A percentile compares a stretch with the other conserved stretches of the same genome.
phyloP scores from a whole-genome alignment of 306 rosid species.

The Canavalia gladiata region DNA sequence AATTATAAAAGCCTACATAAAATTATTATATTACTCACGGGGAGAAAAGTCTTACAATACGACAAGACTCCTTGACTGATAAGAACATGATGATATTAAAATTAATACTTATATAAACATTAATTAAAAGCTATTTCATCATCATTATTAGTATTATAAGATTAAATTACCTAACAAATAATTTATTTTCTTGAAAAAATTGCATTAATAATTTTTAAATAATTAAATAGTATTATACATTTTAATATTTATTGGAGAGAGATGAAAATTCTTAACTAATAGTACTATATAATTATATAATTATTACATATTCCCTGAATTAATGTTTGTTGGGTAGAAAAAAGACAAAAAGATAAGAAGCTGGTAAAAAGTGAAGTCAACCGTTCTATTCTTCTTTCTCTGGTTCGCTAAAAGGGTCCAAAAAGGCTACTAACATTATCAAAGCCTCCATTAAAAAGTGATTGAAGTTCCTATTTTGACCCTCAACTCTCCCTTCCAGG shows the following conservation, averaged over 20 bases:
- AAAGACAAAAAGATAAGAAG: constrained; percentile 41
- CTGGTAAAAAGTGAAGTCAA: constrained; percentile 47
- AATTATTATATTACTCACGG: neutral
- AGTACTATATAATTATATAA: neutral
- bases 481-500: constrained; percentile 27
- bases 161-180: neutral
- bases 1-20: neutral
- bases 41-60: constrained; percentile 6
- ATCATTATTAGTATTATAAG: neutral
- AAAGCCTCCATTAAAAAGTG: constrained; percentile 35
- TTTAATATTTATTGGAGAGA: neutral
- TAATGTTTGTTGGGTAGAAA: constrained; percentile 17
- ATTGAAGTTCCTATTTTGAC: constrained; percentile 34
- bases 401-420: constrained; percentile 47
- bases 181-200: neutral
- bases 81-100: neutral
- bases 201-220: neutral
- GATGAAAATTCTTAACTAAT: neutral
- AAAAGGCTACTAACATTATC: constrained; percentile 48
- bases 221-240: neutral
- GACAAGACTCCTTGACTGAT: constrained; percentile 18
- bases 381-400: constrained; percentile 41
- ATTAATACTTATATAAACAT: neutral
- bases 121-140: neutral
- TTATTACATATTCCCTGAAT: neutral